Evolutionary conservation across 257 asterid species (phyloP).

Genomic region (Primulina huaijiensis): DNA sequence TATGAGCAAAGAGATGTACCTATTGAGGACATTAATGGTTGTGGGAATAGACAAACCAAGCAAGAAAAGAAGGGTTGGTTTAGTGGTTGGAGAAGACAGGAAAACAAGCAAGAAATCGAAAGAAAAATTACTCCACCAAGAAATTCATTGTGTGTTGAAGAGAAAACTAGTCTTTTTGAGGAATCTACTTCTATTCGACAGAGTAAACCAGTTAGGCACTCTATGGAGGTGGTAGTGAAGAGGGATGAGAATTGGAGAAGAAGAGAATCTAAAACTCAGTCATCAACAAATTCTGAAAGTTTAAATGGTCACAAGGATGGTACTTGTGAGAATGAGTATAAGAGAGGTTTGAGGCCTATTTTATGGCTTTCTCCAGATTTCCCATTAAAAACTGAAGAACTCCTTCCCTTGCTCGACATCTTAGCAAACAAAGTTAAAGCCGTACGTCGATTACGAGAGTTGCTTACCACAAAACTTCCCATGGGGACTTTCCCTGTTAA

Average conservation of each 20-base stretch:
- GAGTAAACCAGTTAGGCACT: constrained; percentile 59
- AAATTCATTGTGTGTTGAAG: constrained; percentile 63
- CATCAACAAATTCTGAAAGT: constrained; percentile 49
- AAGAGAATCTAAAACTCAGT: constrained; percentile 57
- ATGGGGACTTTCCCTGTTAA: constrained; percentile 89
- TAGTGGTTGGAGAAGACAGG: constrained; percentile 80
- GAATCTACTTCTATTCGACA: constrained; percentile 56
- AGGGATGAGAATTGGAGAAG: constrained; percentile 67
- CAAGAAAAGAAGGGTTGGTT: constrained; percentile 88
- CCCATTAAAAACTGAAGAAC: constrained; percentile 79
- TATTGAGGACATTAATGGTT: constrained; percentile 52
- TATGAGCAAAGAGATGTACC: constrained; percentile 79
- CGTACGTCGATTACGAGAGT: constrained; percentile 75
- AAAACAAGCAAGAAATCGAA: constrained; percentile 52
- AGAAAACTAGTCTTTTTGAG: constrained; percentile 60
- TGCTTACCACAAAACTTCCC: constrained; percentile 88
- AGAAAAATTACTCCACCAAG: constrained; percentile 60
- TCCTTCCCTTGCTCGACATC: constrained; percentile 90
- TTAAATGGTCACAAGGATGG: constrained; percentile 61
- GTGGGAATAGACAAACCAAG: constrained; percentile 43
- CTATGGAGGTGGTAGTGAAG: constrained; percentile 66
- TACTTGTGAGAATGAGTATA: constrained; percentile 74
- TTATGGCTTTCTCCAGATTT: constrained; percentile 95
- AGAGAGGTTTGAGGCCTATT: constrained; percentile 95
- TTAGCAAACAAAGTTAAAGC: constrained; percentile 96